Percentiles rank a stretch among this genome's conserved stretches.
Conservation (phyloP, 345 rosid genomes). For the Salix brachista region DNA sequence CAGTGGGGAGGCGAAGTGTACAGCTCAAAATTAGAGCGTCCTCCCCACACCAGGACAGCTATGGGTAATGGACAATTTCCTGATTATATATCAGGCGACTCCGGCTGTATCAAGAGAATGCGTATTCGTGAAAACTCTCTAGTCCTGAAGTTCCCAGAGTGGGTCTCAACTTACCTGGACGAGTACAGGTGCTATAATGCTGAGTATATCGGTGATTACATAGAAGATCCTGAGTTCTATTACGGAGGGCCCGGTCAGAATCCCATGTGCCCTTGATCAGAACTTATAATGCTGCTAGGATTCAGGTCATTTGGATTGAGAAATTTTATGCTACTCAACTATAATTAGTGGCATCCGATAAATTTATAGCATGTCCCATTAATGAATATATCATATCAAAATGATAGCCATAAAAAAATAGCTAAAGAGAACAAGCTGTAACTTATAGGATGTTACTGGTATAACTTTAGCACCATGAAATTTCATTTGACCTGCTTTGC, state of each 20-base stretch:
- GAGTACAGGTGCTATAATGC: conserved; percentile 43
- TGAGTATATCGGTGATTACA: conserved; percentile 31
- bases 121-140: conserved; percentile 42
- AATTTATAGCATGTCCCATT: no score
- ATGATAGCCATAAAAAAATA: no score
- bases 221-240: conserved; percentile 52
- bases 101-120: conserved; percentile 42
- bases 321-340: no score
- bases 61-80: conserved; percentile 57
- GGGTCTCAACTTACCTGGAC: conserved; percentile 29
- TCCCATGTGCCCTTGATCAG: conserved; percentile 36
- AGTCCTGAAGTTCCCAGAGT: conserved; percentile 39
- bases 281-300: background rate
- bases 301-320: background rate
- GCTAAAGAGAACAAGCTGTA: no score
- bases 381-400: no score
- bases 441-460: no score
- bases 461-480: no score
- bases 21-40: conserved; percentile 38
- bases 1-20: conserved; percentile 68
- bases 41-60: conserved; percentile 46
- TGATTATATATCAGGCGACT: conserved; percentile 19
- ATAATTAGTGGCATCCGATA: no score
- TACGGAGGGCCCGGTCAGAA: conserved; percentile 52
- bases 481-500: background rate